A percentile compares a stretch with the other conserved stretches of the same genome.
phyloP scores from a whole-genome alignment of 768 basidiomycete genomes.

The Trametes cubensis region DNA sequence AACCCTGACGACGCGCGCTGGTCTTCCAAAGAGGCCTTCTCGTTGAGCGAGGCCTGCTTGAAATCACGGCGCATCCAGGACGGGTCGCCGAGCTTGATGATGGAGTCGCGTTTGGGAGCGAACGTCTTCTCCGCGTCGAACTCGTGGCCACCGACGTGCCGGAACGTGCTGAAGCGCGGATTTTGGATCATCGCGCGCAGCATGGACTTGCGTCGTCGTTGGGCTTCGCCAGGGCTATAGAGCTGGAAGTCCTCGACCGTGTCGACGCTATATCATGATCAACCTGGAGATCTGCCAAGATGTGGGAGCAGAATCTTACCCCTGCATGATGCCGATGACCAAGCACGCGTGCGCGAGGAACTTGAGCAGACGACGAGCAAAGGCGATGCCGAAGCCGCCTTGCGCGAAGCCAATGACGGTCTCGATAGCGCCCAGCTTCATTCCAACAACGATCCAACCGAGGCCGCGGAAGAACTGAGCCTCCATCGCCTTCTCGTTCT shows the following conservation, averaged over 20 bases:
- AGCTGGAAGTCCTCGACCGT: constrained; percentile 53
- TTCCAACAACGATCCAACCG: constrained; percentile 63
- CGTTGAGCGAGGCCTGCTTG: background rate
- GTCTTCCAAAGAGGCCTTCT: background rate
- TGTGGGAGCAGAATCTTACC: constrained; percentile 43
- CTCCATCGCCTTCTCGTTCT: constrained; percentile 36
- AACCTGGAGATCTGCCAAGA: constrained; percentile 25
- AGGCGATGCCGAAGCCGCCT: constrained; percentile 51
- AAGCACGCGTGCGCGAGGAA: constrained; percentile 56
- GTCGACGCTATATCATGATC: constrained; percentile 46
- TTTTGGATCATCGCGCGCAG: constrained; percentile 54
- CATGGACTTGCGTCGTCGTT: constrained; percentile 40
- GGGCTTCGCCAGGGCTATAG: constrained; percentile 38
- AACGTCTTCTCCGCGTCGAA: constrained; percentile 20
- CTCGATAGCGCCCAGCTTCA: constrained; percentile 68
- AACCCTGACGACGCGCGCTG: constrained; percentile 8
- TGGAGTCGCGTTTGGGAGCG: constrained; percentile 14
- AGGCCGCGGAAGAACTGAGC: constrained; percentile 55
- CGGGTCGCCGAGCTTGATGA: constrained; percentile 22
- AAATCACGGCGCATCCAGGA: constrained; percentile 25
- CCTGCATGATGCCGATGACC: constrained; percentile 65
- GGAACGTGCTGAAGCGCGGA: constrained; percentile 56
- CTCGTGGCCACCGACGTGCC: constrained; percentile 34
- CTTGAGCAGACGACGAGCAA: constrained; percentile 62
- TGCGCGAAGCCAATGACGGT: constrained; percentile 63